Conservation (phyloP, 169 alveolate species). For the Cryptosporidium ubiquitum region DNA sequence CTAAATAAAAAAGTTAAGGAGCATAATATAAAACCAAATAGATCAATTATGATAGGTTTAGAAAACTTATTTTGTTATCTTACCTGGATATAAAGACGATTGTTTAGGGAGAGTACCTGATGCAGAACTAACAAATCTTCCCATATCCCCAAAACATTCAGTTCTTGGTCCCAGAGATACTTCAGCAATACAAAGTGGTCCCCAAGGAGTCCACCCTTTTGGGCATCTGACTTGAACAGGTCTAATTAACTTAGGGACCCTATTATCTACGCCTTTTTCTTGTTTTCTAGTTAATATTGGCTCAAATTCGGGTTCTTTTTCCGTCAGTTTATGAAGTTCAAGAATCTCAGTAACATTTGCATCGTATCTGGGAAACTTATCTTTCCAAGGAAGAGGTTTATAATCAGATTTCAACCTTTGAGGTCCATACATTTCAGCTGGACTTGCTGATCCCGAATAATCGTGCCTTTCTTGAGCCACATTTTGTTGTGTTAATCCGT, state of each 20-base stretch:
- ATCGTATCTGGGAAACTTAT: constrained; percentile 63
- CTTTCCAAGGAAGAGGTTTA: constrained; percentile 65
- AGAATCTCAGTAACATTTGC: constrained; percentile 32
- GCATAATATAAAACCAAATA: neutral
- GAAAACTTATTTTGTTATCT: neutral
- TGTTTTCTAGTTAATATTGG: constrained; percentile 36
- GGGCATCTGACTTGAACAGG: constrained; percentile 69
- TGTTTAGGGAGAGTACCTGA: constrained; percentile 52
- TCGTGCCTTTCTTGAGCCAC: constrained; percentile 57
- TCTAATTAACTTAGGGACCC: constrained; percentile 43
- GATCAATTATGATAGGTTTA: neutral
- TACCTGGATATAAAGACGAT: constrained; percentile 63
- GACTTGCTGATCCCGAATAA: constrained; percentile 36
- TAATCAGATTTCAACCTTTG: constrained; percentile 28
- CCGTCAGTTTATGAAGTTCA: constrained; percentile 57
- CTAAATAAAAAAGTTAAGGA: neutral
- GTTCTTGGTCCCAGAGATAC: constrained; percentile 68
- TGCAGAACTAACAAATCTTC: constrained; percentile 48
- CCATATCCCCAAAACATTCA: constrained; percentile 55
- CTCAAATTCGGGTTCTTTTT: constrained; percentile 37
- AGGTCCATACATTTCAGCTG: constrained; percentile 67
- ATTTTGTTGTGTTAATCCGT: neutral
- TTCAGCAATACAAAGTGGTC: constrained; percentile 64
- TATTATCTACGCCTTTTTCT: constrained; percentile 14
- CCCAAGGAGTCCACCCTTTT: constrained; percentile 74